These are phyloP conservation scores for Dioszegia hungarica DNA, from an alignment of 768 basidiomycete species.

Conservation along the genomic window DNA sequence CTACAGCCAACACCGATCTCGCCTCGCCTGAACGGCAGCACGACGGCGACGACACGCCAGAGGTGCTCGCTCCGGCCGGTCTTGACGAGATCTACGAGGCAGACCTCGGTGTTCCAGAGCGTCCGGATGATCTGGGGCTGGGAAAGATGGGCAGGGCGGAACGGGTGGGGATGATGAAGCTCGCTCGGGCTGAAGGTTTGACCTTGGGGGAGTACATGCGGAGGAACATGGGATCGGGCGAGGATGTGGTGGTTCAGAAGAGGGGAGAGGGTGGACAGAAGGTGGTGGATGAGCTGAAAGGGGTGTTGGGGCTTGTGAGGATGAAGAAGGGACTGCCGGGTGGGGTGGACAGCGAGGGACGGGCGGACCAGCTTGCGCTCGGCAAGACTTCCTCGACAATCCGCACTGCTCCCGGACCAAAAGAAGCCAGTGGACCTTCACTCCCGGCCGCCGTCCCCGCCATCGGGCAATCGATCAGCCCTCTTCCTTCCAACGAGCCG, in stretches of 20 bases:
- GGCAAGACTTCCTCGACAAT: no score
- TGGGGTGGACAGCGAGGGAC: no score
- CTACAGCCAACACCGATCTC: neutral
- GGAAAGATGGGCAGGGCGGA: constrained; percentile 30
- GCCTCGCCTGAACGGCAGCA: neutral
- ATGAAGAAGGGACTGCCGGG: constrained; percentile 15
- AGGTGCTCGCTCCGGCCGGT: constrained; percentile 26
- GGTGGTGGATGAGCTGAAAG: constrained; percentile 34
- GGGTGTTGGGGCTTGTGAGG: constrained; percentile 32
- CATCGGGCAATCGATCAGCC: no score
- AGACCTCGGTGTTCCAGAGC: neutral
- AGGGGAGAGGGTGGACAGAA: neutral
- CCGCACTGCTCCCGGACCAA: no score
- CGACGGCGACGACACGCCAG: constrained; percentile 6
- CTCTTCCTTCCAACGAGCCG: no score
- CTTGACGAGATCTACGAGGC: constrained; percentile 38
- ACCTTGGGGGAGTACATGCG: constrained; percentile 12
- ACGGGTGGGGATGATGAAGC: constrained; percentile 25
- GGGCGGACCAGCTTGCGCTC: no score
- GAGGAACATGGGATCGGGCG: neutral
- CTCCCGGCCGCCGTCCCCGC: no score
- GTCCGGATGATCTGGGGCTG: neutral
- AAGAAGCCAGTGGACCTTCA: no score
- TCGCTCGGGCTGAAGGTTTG: constrained; percentile 25
- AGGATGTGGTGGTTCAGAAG: neutral